Evolutionary conservation across 306 rosid genomes (phyloP).

Genomic region (Trifolium pratense): DNA sequence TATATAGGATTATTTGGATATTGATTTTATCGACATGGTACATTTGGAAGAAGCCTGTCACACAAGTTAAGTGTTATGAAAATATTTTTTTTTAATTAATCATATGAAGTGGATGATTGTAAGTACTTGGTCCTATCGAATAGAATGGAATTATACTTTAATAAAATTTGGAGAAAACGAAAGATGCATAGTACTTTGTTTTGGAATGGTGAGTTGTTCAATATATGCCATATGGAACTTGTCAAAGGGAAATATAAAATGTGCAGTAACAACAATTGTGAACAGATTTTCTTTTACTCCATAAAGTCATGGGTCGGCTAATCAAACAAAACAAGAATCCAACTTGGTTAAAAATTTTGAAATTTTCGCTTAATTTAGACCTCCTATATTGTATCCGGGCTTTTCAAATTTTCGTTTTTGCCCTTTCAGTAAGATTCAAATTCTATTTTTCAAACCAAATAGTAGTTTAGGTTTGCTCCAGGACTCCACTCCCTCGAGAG

Average conservation of each 20-base stretch:
- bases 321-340: too few relatives aligned
- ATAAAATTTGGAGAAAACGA: not conserved
- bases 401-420: too few relatives aligned
- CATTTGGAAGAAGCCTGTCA: not conserved
- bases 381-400: too few relatives aligned
- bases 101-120: not conserved
- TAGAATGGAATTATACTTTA: not conserved
- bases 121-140: conserved; percentile 1
- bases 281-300: too few relatives aligned
- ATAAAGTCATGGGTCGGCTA: too few relatives aligned
- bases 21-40: conserved; percentile 33
- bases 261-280: not conserved
- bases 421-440: too few relatives aligned
- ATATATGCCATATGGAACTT: conserved; percentile 22
- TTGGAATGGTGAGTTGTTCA: conserved; percentile 7
- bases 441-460: too few relatives aligned
- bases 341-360: too few relatives aligned
- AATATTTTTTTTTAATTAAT: not conserved
- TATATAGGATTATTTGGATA: conserved; percentile 28
- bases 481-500: too few relatives aligned
- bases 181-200: conserved; percentile 7
- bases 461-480: too few relatives aligned
- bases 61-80: too few relatives aligned
- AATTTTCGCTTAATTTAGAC: too few relatives aligned
- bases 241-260: conserved; percentile 13